These are phyloP conservation scores for Bullera alba DNA, from an alignment of 768 basidiomycete genomes.

Conservation along the genomic window DNA sequence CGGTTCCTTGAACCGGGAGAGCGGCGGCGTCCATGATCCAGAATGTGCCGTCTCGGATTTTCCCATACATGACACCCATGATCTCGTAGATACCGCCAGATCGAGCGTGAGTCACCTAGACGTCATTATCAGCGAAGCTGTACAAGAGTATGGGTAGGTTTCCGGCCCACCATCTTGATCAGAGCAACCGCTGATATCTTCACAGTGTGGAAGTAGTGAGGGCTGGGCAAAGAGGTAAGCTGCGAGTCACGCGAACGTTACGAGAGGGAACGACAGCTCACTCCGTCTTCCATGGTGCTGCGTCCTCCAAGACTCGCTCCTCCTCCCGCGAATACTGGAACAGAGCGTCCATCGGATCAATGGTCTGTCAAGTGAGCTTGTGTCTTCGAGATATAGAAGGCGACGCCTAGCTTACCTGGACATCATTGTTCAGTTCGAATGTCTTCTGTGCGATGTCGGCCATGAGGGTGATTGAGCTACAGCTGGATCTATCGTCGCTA, in stretches of 20 bases:
- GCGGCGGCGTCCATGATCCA: slow-evolving; percentile 93
- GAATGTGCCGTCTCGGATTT: slow-evolving; percentile 55
- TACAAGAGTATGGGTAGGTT: neutral
- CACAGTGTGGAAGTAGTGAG: slow-evolving; percentile 51
- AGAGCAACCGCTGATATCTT: slow-evolving; percentile 52
- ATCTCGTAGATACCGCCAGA: slow-evolving; percentile 97
- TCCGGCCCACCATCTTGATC: slow-evolving; percentile 51
- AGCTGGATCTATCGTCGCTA: too few species aligned
- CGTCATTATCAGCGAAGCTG: neutral
- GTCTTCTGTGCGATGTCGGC: slow-evolving; percentile 40
- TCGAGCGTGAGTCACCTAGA: slow-evolving; percentile 65
- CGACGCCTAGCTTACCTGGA: slow-evolving; percentile 24
- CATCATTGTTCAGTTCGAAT: slow-evolving; percentile 47
- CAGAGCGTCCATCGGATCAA: slow-evolving; percentile 41
- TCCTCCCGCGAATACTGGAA: slow-evolving; percentile 45
- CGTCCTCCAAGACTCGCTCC: slow-evolving; percentile 52
- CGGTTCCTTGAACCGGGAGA: slow-evolving; percentile 93
- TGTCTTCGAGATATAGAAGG: neutral
- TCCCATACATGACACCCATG: slow-evolving; percentile 99
- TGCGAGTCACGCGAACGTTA: neutral
- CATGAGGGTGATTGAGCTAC: too few species aligned
- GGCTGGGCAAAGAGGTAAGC: slow-evolving; percentile 29
- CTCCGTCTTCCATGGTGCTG: slow-evolving; percentile 83
- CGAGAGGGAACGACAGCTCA: slow-evolving; percentile 45
- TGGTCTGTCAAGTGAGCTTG: slow-evolving; percentile 10